These are phyloP conservation scores for Colletotrichum tabaci DNA, from an alignment of 2,329 filamentous ascomycete species.

Conservation along the genomic window DNA sequence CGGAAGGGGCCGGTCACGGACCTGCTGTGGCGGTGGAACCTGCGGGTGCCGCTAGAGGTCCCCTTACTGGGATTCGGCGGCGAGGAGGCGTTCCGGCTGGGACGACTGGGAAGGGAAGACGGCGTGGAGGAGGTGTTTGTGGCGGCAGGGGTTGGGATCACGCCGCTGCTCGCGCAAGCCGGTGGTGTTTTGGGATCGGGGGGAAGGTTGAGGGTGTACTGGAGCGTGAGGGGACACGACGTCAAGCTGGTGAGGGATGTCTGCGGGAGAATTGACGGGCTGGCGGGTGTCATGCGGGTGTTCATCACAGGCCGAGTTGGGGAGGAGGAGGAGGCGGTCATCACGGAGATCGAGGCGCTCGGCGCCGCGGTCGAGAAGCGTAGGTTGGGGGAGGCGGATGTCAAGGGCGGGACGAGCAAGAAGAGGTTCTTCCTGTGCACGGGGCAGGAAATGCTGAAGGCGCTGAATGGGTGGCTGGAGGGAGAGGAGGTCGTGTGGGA, in stretches of 20 bases:
- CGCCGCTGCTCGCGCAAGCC: slow-evolving; percentile 82
- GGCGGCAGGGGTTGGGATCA: slow-evolving; percentile 87
- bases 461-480: slow-evolving; percentile 65
- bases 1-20: slow-evolving; percentile 78
- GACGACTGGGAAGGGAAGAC: slow-evolving; percentile 21
- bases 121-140: slow-evolving; percentile 69
- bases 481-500: slow-evolving; percentile 71
- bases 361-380: slow-evolving; percentile 54
- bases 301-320: slow-evolving; percentile 72
- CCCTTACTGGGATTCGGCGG: slow-evolving; percentile 83
- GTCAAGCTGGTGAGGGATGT: slow-evolving; percentile 73
- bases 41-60: slow-evolving; percentile 70
- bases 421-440: slow-evolving; percentile 70
- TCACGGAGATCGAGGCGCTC: slow-evolving; percentile 52
- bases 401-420: slow-evolving; percentile 54
- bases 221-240: slow-evolving; percentile 77
- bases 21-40: slow-evolving; percentile 73
- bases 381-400: slow-evolving; percentile 59
- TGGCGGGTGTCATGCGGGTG: slow-evolving; percentile 69
- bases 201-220: slow-evolving; percentile 71
- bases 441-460: slow-evolving; percentile 57
- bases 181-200: slow-evolving; percentile 57
- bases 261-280: slow-evolving; percentile 64
- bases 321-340: slow-evolving; percentile 52
- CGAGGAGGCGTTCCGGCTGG: slow-evolving; percentile 57